These are phyloP conservation scores for Suillus discolor DNA, from an alignment of 768 basidiomycete species.

Conservation along the genomic window DNA sequence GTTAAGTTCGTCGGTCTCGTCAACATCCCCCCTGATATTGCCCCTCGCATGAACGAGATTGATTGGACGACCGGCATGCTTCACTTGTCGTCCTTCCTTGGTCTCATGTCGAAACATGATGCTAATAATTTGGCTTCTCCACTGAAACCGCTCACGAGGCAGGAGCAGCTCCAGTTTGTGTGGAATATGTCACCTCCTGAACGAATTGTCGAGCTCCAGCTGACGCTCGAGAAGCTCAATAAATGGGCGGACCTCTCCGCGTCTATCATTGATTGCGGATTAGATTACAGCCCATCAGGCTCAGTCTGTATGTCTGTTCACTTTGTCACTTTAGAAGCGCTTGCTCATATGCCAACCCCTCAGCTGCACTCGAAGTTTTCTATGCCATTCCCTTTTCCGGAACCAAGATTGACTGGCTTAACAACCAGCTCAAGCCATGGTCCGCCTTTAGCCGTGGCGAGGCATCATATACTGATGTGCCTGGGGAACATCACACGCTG, in stretches of 20 bases:
- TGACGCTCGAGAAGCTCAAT: constrained; percentile 27
- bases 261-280: constrained; percentile 33
- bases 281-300: constrained; percentile 24
- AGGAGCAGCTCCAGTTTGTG: constrained; percentile 26
- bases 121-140: constrained; percentile 23
- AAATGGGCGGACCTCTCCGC: constrained; percentile 33
- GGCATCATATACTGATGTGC: constrained; percentile 27
- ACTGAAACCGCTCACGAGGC: constrained; percentile 22
- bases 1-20: constrained; percentile 38
- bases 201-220: constrained; percentile 30
- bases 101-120: constrained; percentile 32
- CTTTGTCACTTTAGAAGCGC: not conserved
- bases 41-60: constrained; percentile 44
- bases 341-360: constrained; percentile 6
- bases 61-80: constrained; percentile 42
- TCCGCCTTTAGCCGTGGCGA: constrained; percentile 24
- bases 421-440: constrained; percentile 32
- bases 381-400: constrained; percentile 31
- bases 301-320: constrained; percentile 29
- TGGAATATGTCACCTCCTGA: constrained; percentile 32
- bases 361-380: constrained; percentile 27
- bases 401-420: constrained; percentile 31
- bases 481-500: constrained; percentile 31
- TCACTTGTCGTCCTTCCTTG: constrained; percentile 45
- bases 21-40: constrained; percentile 40